Conservation (phyloP, 768 basidiomycete species). For the Lactarius psammicola region DNA sequence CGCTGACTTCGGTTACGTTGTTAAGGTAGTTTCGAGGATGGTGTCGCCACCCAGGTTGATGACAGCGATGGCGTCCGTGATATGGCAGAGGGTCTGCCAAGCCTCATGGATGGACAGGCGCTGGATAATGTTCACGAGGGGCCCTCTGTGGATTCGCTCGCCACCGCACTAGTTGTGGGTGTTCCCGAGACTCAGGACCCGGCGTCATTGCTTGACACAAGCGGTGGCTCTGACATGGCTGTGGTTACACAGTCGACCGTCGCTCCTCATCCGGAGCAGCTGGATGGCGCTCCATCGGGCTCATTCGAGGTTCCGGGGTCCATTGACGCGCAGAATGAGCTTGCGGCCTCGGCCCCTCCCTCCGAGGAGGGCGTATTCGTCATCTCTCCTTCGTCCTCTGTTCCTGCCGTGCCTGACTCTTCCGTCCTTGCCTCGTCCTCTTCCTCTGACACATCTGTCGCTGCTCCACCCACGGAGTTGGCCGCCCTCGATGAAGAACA, state of each 20-base stretch:
- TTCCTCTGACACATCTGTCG: slow-evolving; percentile 27
- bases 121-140: slow-evolving; percentile 27
- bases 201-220: slow-evolving; percentile 12
- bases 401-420: slow-evolving; percentile 23
- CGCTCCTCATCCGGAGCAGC: slow-evolving; percentile 26
- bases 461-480: slow-evolving; percentile 28
- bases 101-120: slow-evolving; percentile 29
- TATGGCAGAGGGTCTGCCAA: slow-evolving; percentile 22
- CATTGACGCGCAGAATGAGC: slow-evolving; percentile 17
- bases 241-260: slow-evolving; percentile 9
- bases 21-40: slow-evolving; percentile 47
- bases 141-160: slow-evolving; percentile 18
- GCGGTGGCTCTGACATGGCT: slow-evolving; percentile 17
- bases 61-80: slow-evolving; percentile 28
- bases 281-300: slow-evolving; percentile 15
- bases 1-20: slow-evolving; percentile 59
- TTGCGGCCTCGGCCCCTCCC: slow-evolving; percentile 20
- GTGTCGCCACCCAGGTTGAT: slow-evolving; percentile 32
- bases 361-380: slow-evolving; percentile 22
- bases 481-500: slow-evolving; percentile 26
- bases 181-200: slow-evolving; percentile 20
- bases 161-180: slow-evolving; percentile 22
- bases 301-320: slow-evolving; percentile 15
- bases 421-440: slow-evolving; percentile 27
- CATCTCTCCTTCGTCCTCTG: slow-evolving; percentile 28